Conservation (phyloP, 352 stramenopile genomes). For the Globisporangium okanoganense region DNA sequence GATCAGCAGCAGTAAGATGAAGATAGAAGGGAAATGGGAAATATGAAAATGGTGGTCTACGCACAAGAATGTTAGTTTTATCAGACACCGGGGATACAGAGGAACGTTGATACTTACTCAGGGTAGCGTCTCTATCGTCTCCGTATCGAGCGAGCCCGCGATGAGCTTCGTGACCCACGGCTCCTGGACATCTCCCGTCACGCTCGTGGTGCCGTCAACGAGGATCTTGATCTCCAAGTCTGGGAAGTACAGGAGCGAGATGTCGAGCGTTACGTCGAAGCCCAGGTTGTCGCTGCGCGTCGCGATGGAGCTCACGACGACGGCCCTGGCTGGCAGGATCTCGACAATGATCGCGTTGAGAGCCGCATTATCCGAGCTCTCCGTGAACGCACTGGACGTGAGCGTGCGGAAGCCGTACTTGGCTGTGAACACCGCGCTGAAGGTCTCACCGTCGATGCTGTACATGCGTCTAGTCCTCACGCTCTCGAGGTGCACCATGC, state of each 20-base stretch:
- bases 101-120: not conserved
- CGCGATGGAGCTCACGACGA: not conserved
- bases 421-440: constrained; percentile 15
- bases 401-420: constrained; percentile 18
- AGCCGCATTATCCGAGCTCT: constrained; percentile 5
- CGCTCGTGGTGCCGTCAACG: not conserved
- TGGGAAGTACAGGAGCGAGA: constrained; percentile 12
- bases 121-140: not conserved
- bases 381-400: constrained; percentile 6
- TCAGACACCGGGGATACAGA: not conserved
- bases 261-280: constrained; percentile 8
- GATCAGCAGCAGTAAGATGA: constrained; percentile 31
- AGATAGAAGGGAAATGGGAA: constrained; percentile 2
- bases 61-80: not conserved
- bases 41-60: not conserved
- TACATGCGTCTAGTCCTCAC: constrained; percentile 1
- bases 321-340: constrained; percentile 11
- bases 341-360: constrained; percentile 6
- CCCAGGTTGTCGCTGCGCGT: not conserved
- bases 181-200: not conserved
- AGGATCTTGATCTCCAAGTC: not conserved
- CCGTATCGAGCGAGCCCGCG: not conserved
- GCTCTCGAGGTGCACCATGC: constrained; percentile 19
- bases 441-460: constrained; percentile 3
- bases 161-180: constrained; percentile 2